Conservation (phyloP, 805 yeast genomes). For the Teunomyces panamensis region DNA sequence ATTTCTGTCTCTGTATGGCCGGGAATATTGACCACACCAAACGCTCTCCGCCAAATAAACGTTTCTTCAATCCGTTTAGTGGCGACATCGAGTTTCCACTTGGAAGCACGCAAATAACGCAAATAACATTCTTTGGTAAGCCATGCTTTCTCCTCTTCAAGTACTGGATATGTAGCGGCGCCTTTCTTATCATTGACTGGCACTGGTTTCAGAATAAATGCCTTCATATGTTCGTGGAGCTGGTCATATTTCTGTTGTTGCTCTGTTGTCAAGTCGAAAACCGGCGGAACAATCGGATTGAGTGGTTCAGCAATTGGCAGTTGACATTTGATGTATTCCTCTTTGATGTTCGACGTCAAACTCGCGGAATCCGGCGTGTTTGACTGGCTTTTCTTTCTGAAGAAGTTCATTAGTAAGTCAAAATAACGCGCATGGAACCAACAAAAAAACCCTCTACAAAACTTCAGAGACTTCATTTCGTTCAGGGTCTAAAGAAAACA, state of each 20-base stretch:
- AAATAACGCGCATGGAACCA: too few relatives aligned
- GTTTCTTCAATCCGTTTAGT: conserved; percentile 73
- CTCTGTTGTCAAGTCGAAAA: conserved; percentile 24
- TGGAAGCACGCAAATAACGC: conserved; percentile 90
- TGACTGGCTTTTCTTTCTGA: conserved; percentile 1
- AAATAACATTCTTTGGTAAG: conserved; percentile 86
- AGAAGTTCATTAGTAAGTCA: not conserved
- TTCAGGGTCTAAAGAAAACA: too few relatives aligned
- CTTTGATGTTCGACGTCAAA: conserved; percentile 9
- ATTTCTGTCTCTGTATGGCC: conserved; percentile 41
- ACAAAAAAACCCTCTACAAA: too few relatives aligned
- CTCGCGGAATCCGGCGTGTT: not conserved
- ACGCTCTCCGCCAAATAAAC: conserved; percentile 89
- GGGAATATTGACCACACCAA: conserved; percentile 56
- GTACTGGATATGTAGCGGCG: conserved; percentile 24
- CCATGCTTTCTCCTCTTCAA: conserved; percentile 77
- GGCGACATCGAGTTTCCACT: conserved; percentile 76
- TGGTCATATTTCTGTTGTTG: conserved; percentile 30
- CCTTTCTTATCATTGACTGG: conserved; percentile 26
- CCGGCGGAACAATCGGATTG: conserved; percentile 31
- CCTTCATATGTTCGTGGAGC: conserved; percentile 28
- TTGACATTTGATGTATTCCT: conserved; percentile 26
- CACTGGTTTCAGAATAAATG: conserved; percentile 21
- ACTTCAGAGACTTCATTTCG: too few relatives aligned
- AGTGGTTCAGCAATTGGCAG: conserved; percentile 40